These are phyloP conservation scores for Puccinia polysora DNA, from an alignment of 1,284 basidiomycete species.

Conservation along the genomic window DNA sequence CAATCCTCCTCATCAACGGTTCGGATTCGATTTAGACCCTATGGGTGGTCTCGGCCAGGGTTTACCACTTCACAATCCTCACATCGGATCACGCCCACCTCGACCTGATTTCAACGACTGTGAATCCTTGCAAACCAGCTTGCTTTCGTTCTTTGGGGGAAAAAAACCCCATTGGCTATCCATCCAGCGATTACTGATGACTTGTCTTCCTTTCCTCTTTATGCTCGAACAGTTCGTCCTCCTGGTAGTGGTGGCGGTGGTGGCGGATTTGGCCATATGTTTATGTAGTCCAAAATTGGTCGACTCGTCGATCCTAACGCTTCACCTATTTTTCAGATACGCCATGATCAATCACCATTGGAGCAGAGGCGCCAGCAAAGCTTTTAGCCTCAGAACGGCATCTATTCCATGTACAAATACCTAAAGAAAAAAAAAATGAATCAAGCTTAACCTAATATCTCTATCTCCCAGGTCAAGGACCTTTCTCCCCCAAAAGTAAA, in stretches of 20 bases:
- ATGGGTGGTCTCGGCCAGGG: constrained; percentile 40
- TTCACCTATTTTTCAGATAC: no score
- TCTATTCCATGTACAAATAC: no score
- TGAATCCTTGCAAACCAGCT: background rate
- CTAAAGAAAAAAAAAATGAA: no score
- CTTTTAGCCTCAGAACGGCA: no score
- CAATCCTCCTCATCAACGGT: background rate
- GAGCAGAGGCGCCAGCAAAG: no score
- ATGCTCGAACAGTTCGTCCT: background rate
- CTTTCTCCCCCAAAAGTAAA: no score
- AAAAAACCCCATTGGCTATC: background rate
- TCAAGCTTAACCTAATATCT: no score
- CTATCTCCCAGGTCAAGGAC: no score
- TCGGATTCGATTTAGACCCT: constrained; percentile 12
- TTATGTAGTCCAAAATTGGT: constrained; percentile 33
- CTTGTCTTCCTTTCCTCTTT: background rate
- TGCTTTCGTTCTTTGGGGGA: background rate
- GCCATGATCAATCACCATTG: no score
- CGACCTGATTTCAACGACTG: constrained; percentile 4
- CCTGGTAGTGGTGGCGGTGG: background rate
- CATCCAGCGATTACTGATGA: no score
- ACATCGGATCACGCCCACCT: background rate
- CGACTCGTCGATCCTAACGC: no score
- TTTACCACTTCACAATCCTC: constrained; percentile 23
- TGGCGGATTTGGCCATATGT: constrained; percentile 21